phyloP scores from a whole-genome alignment of 2,329 filamentous ascomycete genomes.

The Cryoendolithus antarcticus region DNA sequence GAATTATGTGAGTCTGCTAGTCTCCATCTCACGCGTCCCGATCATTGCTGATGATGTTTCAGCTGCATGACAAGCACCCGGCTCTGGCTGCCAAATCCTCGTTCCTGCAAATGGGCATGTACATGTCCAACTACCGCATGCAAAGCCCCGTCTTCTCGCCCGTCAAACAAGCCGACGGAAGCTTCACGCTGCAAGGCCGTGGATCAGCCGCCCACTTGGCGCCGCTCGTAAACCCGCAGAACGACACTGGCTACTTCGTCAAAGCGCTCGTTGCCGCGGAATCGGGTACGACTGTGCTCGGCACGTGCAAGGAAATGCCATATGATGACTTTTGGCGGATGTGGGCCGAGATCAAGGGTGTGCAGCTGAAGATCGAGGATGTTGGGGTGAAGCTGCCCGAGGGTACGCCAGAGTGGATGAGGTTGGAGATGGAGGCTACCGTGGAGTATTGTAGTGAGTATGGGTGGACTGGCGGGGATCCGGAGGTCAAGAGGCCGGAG shows the following conservation, averaged over 20 bases:
- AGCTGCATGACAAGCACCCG: constrained; percentile 11
- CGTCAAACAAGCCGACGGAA: constrained; percentile 8
- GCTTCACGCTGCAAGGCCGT: constrained; percentile 3
- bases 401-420: constrained; percentile 11
- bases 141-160: constrained; percentile 7
- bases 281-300: constrained; percentile 10
- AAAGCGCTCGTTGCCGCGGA: constrained; percentile 13
- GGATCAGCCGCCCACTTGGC: not conserved
- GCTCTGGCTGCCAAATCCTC: constrained; percentile 19
- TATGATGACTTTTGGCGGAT: constrained; percentile 2
- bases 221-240: constrained; percentile 16
- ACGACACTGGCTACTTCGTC: constrained; percentile 22
- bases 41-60: too few species aligned
- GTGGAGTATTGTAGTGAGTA: constrained; percentile 9
- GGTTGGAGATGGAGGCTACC: constrained; percentile 9
- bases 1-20: constrained; percentile 20
- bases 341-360: constrained; percentile 1
- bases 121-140: constrained; percentile 20
- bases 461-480: constrained; percentile 15
- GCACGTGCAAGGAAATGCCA: constrained; percentile 3
- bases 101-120: constrained; percentile 24
- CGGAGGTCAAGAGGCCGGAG: constrained; percentile 9
- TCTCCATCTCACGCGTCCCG: too few species aligned
- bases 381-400: constrained; percentile 1
- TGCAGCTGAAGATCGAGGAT: constrained; percentile 2